These are phyloP conservation scores for Haberlea rhodopensis DNA, from an alignment of 257 asterid genomes.

Conservation along the genomic window DNA sequence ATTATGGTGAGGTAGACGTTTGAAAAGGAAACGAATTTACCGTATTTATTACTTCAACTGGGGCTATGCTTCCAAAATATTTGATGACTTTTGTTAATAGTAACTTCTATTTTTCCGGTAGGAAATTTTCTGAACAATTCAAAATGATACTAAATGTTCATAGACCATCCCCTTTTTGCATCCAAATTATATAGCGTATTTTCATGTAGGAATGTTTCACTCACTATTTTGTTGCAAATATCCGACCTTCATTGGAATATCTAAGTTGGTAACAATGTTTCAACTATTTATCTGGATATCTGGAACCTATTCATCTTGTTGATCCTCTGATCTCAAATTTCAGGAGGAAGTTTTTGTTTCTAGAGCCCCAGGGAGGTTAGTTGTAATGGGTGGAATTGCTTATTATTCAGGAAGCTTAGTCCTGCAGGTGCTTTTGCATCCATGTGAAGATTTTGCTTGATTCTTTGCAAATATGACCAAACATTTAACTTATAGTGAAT, in stretches of 20 bases:
- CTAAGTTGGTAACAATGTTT: no score
- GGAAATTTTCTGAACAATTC: no score
- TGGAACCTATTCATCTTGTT: background rate
- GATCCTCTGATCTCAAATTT: conserved; percentile 1
- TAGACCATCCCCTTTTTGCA: no score
- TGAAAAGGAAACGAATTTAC: background rate
- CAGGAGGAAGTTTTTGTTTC: conserved; percentile 86
- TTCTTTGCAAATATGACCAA: conserved; percentile 4
- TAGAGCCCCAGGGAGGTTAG: conserved; percentile 98
- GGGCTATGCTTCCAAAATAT: background rate
- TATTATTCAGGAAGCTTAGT: conserved; percentile 78
- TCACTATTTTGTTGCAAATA: no score
- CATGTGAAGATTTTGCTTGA: conserved; percentile 10
- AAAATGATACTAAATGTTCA: no score
- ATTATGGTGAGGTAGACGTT: background rate
- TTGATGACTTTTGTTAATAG: background rate
- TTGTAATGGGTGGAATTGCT: conserved; percentile 98
- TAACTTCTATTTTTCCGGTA: background rate
- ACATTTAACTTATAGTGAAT: conserved; percentile 16
- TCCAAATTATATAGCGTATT: no score
- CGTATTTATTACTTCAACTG: background rate
- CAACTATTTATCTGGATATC: no score
- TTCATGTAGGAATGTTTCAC: no score
- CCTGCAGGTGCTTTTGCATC: conserved; percentile 46
- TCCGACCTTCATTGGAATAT: no score